phyloP scores from a whole-genome alignment of 1,139 yeast species.

The Candida pseudoviswanathii region DNA sequence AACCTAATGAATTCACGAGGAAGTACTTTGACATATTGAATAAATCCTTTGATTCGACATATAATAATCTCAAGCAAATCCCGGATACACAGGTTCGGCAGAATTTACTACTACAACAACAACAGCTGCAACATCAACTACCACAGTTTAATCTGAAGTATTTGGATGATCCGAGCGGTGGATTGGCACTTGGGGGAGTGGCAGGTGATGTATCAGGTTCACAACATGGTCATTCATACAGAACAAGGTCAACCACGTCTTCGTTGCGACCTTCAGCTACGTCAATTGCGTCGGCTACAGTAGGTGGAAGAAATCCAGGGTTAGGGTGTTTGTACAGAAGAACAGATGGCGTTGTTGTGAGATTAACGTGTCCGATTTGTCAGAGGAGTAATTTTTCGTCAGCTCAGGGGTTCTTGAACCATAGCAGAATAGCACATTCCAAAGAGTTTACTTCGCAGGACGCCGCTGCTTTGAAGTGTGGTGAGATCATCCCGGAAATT shows the following conservation, averaged over 20 bases:
- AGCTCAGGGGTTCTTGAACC: slow-evolving; percentile 81
- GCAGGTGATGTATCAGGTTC: background rate
- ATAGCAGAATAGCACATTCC: slow-evolving; percentile 73
- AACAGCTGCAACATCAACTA: background rate
- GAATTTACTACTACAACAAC: background rate
- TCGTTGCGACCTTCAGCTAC: slow-evolving; percentile 43
- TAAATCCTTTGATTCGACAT: slow-evolving; percentile 37
- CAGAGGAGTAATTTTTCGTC: slow-evolving; percentile 70
- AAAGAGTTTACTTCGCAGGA: slow-evolving; percentile 74
- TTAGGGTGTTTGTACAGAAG: slow-evolving; percentile 67
- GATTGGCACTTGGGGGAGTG: background rate
- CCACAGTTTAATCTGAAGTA: slow-evolving; percentile 10
- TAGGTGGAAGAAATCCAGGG: slow-evolving; percentile 22
- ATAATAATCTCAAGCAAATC: slow-evolving; percentile 22
- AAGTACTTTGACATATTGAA: slow-evolving; percentile 46
- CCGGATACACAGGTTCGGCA: slow-evolving; percentile 10
- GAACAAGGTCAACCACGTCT: slow-evolving; percentile 55
- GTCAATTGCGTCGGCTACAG: slow-evolving; percentile 19
- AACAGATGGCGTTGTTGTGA: slow-evolving; percentile 71
- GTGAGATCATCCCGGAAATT: slow-evolving; percentile 54
- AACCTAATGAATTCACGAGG: slow-evolving; percentile 53
- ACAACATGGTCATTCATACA: slow-evolving; percentile 31
- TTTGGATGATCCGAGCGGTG: slow-evolving; percentile 5
- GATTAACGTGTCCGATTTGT: slow-evolving; percentile 70
- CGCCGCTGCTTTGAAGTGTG: slow-evolving; percentile 73